Base-by-base conservation (phyloP, 148 eudicot genomes). In the Camellia granthamiana region DNA sequence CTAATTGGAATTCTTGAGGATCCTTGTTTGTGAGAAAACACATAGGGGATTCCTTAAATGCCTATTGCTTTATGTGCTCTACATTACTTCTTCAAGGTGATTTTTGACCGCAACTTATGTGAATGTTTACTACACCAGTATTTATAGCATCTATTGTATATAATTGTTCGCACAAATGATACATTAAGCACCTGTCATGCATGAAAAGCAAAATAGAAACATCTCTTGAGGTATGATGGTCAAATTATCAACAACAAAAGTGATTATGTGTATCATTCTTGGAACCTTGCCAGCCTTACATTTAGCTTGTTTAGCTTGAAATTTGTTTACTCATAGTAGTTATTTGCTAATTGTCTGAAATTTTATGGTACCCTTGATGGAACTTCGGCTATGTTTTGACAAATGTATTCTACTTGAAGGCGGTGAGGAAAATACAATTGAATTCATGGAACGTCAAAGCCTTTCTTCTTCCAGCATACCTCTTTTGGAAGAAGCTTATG, bases 371-470 rank as follows among this genome's bases (percentile, higher is more conserved):
- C 51, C 41, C 19, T 9, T 70, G 64, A 60, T 79, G 55, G 69
- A 70, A 59, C 46, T 44, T 79, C 21, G 3, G 12, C 44, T n/a
- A 61, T 38, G n/a, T 46, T 59, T 81, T 78, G 66, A 84, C 82
- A 74, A 81, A 72, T 70, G 21, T 11, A 18, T 46, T 81, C 44
- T 84, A 21, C 18, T 72, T 67, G 10, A 65, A 94, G 99, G 98
- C 81, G 98, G 99, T 3, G 99, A 97, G 86, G 88, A 86, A 76
- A 92, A 84, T 79, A 94, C 99, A 23, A 92, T 97, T 79, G 93
- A 90, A 80, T 94, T 85, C 69, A 92, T 96, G 95, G 97, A 94
- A 90, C 90, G 87, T 73, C 89, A 91, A 75, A 85, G 88, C 78
- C 75, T 88, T 63, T 74, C 83, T 77, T 86, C 75, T 88, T 86